Percentiles rank a stretch among this genome's conserved stretches.
Conservation (phyloP, 1,139 yeast genomes). For the Kurtzmaniella quercitrusa region DNA sequence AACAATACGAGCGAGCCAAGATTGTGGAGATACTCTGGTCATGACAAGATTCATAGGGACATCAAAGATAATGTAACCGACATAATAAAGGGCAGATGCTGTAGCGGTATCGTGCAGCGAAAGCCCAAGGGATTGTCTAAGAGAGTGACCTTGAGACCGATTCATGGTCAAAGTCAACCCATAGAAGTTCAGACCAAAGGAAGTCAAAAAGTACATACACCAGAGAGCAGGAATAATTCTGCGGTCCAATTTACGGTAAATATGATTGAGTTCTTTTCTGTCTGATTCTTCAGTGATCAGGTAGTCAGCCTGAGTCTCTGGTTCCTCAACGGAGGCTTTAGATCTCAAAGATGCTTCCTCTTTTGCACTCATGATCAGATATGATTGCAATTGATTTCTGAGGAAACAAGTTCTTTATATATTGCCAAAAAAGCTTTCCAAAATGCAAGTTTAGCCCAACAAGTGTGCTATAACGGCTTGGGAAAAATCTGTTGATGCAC, state of each 20-base stretch:
- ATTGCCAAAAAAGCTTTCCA: neutral
- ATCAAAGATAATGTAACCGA: conserved; percentile 79
- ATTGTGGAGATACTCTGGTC: conserved; percentile 82
- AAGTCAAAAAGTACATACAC: conserved; percentile 73
- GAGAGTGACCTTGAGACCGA: conserved; percentile 56
- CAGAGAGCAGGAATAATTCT: conserved; percentile 82
- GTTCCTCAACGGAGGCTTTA: neutral
- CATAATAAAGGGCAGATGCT: conserved; percentile 79
- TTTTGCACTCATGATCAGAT: neutral
- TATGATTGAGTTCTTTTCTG: conserved; percentile 43
- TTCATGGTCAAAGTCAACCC: conserved; percentile 86
- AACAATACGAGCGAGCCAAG: conserved; percentile 80
- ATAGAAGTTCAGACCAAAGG: conserved; percentile 74
- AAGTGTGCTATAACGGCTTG: neutral
- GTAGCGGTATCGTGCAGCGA: conserved; percentile 59
- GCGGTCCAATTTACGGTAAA: conserved; percentile 63
- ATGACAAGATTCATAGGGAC: conserved; percentile 83
- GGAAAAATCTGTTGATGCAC: neutral
- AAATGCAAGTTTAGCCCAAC: neutral
- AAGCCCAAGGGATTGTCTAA: conserved; percentile 49
- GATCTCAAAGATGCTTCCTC: neutral
- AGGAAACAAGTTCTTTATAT: neutral
- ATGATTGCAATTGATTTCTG: neutral
- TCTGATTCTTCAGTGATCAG: conserved; percentile 2
- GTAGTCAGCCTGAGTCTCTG: neutral